phyloP scores from a whole-genome alignment of 345 rosid genomes.

The Aurinia saxatilis region DNA sequence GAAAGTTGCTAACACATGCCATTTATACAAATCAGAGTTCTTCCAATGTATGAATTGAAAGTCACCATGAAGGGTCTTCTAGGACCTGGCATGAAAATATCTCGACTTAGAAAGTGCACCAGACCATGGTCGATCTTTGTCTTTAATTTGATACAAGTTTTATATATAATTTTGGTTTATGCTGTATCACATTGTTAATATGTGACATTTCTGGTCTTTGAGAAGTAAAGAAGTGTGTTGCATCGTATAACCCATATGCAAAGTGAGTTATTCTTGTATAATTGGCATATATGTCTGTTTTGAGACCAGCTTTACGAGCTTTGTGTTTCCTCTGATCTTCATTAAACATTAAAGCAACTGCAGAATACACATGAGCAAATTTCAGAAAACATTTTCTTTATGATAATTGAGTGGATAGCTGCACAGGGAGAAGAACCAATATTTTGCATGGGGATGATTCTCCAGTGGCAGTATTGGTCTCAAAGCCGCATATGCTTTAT shows the following conservation, averaged over 20 bases:
- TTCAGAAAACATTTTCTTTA: neutral
- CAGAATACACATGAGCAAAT: too few species aligned
- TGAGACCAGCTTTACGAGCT: neutral
- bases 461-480: constrained; percentile 82
- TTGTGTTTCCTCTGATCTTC: too few species aligned
- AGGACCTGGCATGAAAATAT: constrained; percentile 99
- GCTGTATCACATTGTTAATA: neutral
- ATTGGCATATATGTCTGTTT: neutral
- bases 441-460: constrained; percentile 97
- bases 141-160: neutral
- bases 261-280: constrained; percentile 53
- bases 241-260: constrained; percentile 78
- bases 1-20: constrained; percentile 16
- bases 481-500: constrained; percentile 92
- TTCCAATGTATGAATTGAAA: constrained; percentile 95
- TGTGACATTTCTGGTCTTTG: constrained; percentile 66
- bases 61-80: constrained; percentile 88
- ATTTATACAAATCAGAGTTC: constrained; percentile 75
- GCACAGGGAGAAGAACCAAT: constrained; percentile 97
- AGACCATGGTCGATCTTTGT: constrained; percentile 5
- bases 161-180: neutral
- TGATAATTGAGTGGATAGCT: constrained; percentile 98
- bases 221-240: constrained; percentile 93
- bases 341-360: too few species aligned
- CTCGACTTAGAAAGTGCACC: constrained; percentile 54